These are phyloP conservation scores for Beauveria scarabaeidicola DNA, from an alignment of 2,329 filamentous ascomycete genomes.

Conservation along the genomic window DNA sequence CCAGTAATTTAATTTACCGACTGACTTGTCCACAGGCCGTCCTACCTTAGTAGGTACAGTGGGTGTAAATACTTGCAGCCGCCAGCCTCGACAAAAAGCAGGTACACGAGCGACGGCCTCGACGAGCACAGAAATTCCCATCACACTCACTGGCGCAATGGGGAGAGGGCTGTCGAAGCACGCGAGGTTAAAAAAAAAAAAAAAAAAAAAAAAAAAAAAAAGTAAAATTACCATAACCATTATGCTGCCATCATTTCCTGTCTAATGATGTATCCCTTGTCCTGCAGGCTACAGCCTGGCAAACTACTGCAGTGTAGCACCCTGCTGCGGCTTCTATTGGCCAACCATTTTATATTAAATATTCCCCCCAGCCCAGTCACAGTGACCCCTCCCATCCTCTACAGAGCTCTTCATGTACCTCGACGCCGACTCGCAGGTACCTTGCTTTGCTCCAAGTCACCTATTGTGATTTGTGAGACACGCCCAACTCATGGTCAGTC, in stretches of 20 bases:
- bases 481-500: neutral
- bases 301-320: neutral
- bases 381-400: neutral
- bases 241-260: neutral
- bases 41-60: too few relatives aligned
- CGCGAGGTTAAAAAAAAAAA: too few relatives aligned
- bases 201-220: too few relatives aligned
- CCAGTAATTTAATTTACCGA: too few relatives aligned
- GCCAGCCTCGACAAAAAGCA: too few relatives aligned
- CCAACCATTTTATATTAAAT: neutral
- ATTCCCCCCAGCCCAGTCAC: neutral
- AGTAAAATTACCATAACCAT: too few relatives aligned
- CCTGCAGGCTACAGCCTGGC: neutral
- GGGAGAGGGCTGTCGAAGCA: too few relatives aligned
- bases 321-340: neutral
- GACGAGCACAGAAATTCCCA: too few relatives aligned
- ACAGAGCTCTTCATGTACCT: constrained; percentile 1
- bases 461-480: neutral
- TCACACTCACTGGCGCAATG: too few relatives aligned
- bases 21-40: too few relatives aligned
- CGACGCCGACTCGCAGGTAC: constrained; percentile 1
- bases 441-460: neutral
- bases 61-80: too few relatives aligned
- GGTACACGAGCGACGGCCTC: too few relatives aligned
- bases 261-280: neutral